Evolutionary conservation across 108 stramenopile genomes (phyloP), one percentile per base, ranked within the genome.

Genomic region (Nitzschia sp.): DNA sequence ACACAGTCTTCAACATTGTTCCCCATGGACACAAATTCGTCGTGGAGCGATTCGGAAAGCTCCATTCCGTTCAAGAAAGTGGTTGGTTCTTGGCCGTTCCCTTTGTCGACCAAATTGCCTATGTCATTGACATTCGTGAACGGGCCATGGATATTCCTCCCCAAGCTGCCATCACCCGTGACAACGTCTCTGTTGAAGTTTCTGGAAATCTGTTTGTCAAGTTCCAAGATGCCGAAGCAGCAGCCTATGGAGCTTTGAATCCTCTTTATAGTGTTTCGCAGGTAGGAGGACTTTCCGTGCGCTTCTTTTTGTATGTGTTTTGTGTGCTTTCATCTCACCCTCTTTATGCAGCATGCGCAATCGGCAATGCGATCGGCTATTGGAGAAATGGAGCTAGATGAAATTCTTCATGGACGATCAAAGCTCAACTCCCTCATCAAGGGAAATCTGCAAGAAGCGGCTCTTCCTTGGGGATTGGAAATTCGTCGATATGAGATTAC

Each of bases 371-470:
- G 98, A 54, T 90, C 96, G 9, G 96, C 98, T 44, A 95, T 98
- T 69, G 98, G 98, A 59, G 98, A 98, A 87, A 87, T 98, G 83
- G 98, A 98, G 83, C 80, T 98, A 22, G 98, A 98, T 74, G 97
- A 98, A 79, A 98, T 98, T 62, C 88, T 98, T 53, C 97, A 97
- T 73, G 92, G 91, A 21, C 87, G 97, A 39, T 87, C 92, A 10
- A 69, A 87, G 17, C 72, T 98, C 53, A 98, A 98, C 80, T 72
- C 85, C 19, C 72, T 94, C 65, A 95, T 98, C 77, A 89, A 89
- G 71, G 90, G 82, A 51, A 75, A 85, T 21, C 69, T 98, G 56
- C 97, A 98, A 75, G 95, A 94, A 64, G 94, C 97, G 3, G 89
- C 95, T n/a, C 80, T 81, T 17, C 93, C 95, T 10, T 98, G 97